phyloP scores from a whole-genome alignment of 2,329 filamentous ascomycete genomes.

The Cryphonectria nitschkei region DNA sequence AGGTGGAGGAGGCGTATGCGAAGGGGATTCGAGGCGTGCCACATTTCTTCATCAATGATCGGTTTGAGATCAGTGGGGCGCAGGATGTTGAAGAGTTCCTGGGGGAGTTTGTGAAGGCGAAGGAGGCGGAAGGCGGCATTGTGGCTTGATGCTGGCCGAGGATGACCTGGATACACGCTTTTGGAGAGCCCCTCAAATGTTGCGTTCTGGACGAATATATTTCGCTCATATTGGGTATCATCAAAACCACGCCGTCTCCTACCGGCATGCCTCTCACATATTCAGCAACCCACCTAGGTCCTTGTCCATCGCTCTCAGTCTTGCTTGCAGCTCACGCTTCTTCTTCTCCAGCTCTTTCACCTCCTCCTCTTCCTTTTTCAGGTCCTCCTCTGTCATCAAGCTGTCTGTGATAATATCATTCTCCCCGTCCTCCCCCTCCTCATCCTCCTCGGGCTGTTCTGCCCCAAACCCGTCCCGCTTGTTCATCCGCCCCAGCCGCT shows the following conservation, averaged over 20 bases:
- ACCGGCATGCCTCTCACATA: conserved; percentile 45
- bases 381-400: conserved; percentile 68
- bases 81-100: conserved; percentile 72
- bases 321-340: conserved; percentile 59
- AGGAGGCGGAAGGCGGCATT: conserved; percentile 35
- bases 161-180: not conserved
- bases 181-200: not conserved
- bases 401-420: conserved; percentile 47
- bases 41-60: conserved; percentile 72
- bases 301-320: conserved; percentile 57
- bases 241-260: conserved; percentile 17
- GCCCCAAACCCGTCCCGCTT: conserved; percentile 61
- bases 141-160: not conserved
- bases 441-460: conserved; percentile 58
- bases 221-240: conserved; percentile 23
- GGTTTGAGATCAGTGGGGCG: conserved; percentile 70
- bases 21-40: conserved; percentile 69
- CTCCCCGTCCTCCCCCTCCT: conserved; percentile 60
- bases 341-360: conserved; percentile 58
- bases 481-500: conserved; percentile 75
- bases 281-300: conserved; percentile 58
- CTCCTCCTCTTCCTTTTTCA: conserved; percentile 71
- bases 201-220: not conserved
- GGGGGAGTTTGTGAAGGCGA: conserved; percentile 62
- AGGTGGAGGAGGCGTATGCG: conserved; percentile 55